phyloP scores from a whole-genome alignment of 371 early-diverging fungal genomes.

The Zychaea mexicana region DNA sequence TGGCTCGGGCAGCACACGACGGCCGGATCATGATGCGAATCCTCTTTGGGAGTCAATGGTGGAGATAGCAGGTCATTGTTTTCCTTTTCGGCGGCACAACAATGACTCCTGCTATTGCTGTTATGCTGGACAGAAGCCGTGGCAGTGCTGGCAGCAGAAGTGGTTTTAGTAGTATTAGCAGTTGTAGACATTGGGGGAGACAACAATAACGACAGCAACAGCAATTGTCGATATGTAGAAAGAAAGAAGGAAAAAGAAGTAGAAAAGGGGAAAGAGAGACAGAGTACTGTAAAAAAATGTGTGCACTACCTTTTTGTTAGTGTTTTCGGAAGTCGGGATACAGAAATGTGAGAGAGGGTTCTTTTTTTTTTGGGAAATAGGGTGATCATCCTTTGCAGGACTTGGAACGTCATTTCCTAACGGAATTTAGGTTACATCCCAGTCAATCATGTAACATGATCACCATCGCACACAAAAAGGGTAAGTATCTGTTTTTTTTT shows the following conservation, averaged over 20 bases:
- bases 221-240: neutral
- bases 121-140: neutral
- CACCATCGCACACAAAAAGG: neutral
- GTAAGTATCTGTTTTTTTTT: neutral
- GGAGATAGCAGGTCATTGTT: constrained; percentile 15
- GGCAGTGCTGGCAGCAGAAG: neutral
- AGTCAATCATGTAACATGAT: constrained; percentile 4
- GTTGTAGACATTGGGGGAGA: neutral
- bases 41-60: constrained; percentile 14
- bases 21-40: neutral
- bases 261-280: constrained; percentile 12
- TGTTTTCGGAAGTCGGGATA: constrained; percentile 3
- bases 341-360: neutral
- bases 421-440: constrained; percentile 1
- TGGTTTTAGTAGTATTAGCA: neutral
- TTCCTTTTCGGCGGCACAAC: constrained; percentile 3
- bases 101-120: too few species aligned
- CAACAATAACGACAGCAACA: neutral
- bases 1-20: neutral
- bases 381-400: constrained; percentile 2
- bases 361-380: neutral
- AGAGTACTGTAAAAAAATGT: constrained; percentile 1
- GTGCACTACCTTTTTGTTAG: neutral
- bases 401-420: constrained; percentile 1
- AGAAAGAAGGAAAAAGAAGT: constrained; percentile 13